A percentile compares a stretch with the other conserved stretches of the same genome.
phyloP scores from a whole-genome alignment of 2,329 filamentous ascomycete species.

The Colletotrichum sp. region DNA sequence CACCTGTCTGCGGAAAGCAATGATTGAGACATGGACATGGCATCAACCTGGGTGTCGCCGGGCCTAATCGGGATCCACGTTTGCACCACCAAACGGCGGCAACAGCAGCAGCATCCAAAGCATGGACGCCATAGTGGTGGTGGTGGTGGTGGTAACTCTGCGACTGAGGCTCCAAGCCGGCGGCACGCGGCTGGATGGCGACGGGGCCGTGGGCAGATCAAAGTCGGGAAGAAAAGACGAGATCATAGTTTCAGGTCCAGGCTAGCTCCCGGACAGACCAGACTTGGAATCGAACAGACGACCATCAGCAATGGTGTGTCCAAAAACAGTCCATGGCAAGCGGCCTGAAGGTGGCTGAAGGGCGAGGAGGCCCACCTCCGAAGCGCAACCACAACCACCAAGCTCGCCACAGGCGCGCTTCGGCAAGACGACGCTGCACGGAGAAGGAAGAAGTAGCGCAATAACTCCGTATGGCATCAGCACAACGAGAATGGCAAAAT shows the following conservation, averaged over 20 bases:
- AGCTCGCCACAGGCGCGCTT: slow-evolving; percentile 1
- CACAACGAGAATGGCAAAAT: slow-evolving; percentile 15
- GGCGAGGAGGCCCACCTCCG: slow-evolving; percentile 1
- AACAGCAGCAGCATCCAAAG: not conserved
- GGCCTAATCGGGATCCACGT: slow-evolving; percentile 17
- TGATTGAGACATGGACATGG: slow-evolving; percentile 21
- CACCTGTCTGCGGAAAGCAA: not conserved
- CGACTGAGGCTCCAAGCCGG: slow-evolving; percentile 3
- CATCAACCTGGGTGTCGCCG: slow-evolving; percentile 2
- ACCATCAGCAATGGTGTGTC: slow-evolving; percentile 9
- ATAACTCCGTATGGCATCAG: slow-evolving; percentile 13
- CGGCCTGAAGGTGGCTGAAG: slow-evolving; percentile 16
- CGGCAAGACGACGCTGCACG: slow-evolving; percentile 16
- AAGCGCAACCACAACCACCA: slow-evolving; percentile 2
- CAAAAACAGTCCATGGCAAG: slow-evolving; percentile 12
- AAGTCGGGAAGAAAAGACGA: slow-evolving; percentile 6
- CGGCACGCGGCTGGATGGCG: slow-evolving; percentile 7
- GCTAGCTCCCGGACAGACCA: slow-evolving; percentile 14
- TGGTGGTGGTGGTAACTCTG: slow-evolving; percentile 1
- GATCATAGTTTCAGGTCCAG: slow-evolving; percentile 19
- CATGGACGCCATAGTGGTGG: slow-evolving; percentile 6
- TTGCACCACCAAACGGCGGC: slow-evolving; percentile 1
- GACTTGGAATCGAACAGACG: slow-evolving; percentile 6
- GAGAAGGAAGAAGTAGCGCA: slow-evolving; percentile 8
- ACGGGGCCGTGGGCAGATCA: slow-evolving; percentile 18